Evolutionary conservation across 345 rosid genomes (phyloP), one percentile per base, ranked within the genome.

Genomic region (Hypericum androsaemum): DNA sequence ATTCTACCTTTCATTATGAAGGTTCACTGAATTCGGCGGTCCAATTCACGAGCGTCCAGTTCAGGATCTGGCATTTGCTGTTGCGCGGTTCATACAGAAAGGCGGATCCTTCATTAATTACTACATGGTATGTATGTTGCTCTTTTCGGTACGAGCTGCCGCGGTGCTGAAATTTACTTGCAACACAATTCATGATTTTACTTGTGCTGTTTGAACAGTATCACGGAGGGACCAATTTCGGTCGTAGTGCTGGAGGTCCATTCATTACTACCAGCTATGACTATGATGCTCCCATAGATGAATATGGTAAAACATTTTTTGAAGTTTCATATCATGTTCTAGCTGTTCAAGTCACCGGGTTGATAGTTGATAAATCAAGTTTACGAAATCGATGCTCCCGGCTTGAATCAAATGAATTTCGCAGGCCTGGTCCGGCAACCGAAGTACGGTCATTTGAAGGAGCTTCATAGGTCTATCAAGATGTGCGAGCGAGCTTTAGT

Each of bases 161-260:
- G 40, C 44, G 8, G 8, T 36, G 3, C 50, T 28, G 28, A 47
- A 45, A 41, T 41, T 15, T 39, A 17, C 12, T 50, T 39, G 46
- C 12, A 36, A 40, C 28, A 36, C 47, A 60, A 39, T 22, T n/a
- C 32, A 22, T 51, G 35, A 42, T 50, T 41, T 68, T 39, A 14
- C 35, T 32, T 58, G 44, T 64, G 28, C 44, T 15, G 43, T 52
- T 11, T 70, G 69, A 77, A 71, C 78, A 94, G 99, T 94, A 81
- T 60, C 95, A 94, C 61, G 99, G 99, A 68, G 99, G 99, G 54
- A 94, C 99, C 56, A 94, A 88, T 73, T 94, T 94, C 45, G 97
- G 97, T 50, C 90, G 97, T 64, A 78, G 89, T 59, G 97, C 98
- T 41, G 99, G 97, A 57, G 99, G 99, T 60, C 97, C 97, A 37